A percentile compares a stretch with the other conserved stretches of the same genome.
Conservation (phyloP, 1,284 basidiomycete species). For the Cutaneotrichosporon cutaneum region DNA sequence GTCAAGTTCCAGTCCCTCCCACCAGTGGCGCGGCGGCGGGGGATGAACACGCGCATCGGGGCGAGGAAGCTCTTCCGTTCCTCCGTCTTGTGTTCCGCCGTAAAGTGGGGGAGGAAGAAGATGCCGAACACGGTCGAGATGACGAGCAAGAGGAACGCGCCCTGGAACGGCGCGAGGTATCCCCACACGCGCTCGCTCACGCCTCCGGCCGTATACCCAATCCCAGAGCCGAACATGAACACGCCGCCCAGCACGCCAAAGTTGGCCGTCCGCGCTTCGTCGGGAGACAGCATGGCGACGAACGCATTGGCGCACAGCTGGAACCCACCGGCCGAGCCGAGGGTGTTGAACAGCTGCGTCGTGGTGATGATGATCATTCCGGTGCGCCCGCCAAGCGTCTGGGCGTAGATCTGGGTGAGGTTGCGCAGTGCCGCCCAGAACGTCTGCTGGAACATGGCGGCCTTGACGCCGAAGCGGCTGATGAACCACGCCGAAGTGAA, state of each 20-base stretch:
- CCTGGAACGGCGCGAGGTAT: conserved; percentile 44
- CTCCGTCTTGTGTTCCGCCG: conserved; percentile 26
- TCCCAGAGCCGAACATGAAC: conserved; percentile 38
- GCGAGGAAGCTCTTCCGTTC: conserved; percentile 34
- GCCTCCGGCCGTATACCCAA: conserved; percentile 38
- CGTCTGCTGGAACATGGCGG: conserved; percentile 49
- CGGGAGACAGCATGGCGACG: conserved; percentile 32
- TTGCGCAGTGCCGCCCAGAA: conserved; percentile 47
- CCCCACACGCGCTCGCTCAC: conserved; percentile 34
- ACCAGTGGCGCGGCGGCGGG: conserved; percentile 16
- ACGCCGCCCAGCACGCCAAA: conserved; percentile 48
- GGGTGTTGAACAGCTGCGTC: conserved; percentile 49
- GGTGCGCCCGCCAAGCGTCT: conserved; percentile 31
- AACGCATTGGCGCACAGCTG: conserved; percentile 45
- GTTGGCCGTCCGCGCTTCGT: conserved; percentile 41
- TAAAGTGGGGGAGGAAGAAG: conserved; percentile 48
- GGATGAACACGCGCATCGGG: conserved; percentile 47
- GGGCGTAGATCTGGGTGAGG: conserved; percentile 43
- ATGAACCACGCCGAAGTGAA: conserved; percentile 48
- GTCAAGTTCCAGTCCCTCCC: conserved; percentile 40
- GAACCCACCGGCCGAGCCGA: conserved; percentile 48
- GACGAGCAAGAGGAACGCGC: conserved; percentile 41
- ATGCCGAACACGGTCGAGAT: conserved; percentile 46
- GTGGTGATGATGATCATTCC: conserved; percentile 44
- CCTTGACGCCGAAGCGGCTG: conserved; percentile 39